Conservation (phyloP, 176 grass and related monocot species). For the Tillandsia fasciculata region DNA sequence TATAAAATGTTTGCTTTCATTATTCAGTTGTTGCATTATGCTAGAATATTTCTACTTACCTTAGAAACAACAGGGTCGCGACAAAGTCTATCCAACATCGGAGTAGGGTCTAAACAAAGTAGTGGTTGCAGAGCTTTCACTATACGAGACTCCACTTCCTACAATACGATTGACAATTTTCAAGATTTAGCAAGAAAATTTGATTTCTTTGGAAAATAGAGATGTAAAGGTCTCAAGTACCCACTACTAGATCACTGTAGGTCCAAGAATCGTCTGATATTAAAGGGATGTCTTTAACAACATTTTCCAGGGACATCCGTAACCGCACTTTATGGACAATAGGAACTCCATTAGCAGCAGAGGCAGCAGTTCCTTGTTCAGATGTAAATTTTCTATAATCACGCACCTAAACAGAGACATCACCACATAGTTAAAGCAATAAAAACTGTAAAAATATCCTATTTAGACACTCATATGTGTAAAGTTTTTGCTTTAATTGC, state of each 20-base stretch:
- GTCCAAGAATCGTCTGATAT: slow-evolving; percentile 98
- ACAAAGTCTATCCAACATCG: slow-evolving; percentile 79
- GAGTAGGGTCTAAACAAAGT: slow-evolving; percentile 87
- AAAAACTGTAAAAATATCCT: slow-evolving; percentile 1
- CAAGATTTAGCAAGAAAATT: slow-evolving; percentile 4
- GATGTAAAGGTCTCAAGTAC: slow-evolving; percentile 17
- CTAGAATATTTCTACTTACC: slow-evolving; percentile 30
- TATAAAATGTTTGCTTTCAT: background rate
- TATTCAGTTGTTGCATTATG: slow-evolving; percentile 14
- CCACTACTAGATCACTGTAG: slow-evolving; percentile 94
- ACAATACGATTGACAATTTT: slow-evolving; percentile 26
- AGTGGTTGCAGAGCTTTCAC: slow-evolving; percentile 74
- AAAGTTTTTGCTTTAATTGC: slow-evolving; percentile 8
- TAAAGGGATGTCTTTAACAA: slow-evolving; percentile 71
- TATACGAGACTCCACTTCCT: slow-evolving; percentile 93
- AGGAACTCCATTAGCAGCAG: slow-evolving; percentile 45
- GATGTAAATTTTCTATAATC: slow-evolving; percentile 55
- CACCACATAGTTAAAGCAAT: slow-evolving; percentile 4
- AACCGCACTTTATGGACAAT: slow-evolving; percentile 68
- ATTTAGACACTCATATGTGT: slow-evolving; percentile 3
- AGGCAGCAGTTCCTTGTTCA: slow-evolving; percentile 39
- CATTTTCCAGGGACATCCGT: slow-evolving; percentile 93
- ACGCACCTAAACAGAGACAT: slow-evolving; percentile 42
- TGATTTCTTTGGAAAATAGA: background rate
- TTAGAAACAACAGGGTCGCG: slow-evolving; percentile 63